These are phyloP conservation scores for Talaromyces rugulosus DNA, from an alignment of 2,329 filamentous ascomycete genomes.

Conservation along the genomic window DNA sequence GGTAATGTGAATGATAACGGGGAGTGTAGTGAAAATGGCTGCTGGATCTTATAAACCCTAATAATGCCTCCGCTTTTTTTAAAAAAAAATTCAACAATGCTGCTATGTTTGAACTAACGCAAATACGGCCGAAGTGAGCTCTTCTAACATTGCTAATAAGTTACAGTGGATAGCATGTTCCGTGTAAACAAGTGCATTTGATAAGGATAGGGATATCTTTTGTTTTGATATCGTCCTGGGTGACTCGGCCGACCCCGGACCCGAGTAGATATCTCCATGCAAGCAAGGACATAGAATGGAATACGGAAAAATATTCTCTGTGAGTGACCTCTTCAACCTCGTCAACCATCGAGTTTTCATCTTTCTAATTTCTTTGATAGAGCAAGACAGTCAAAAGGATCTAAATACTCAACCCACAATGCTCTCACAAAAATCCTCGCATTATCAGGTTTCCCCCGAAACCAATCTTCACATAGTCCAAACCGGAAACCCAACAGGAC, in stretches of 20 bases:
- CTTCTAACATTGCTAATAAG: neutral
- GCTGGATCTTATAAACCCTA: neutral
- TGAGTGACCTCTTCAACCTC: neutral
- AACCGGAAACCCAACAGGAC: neutral
- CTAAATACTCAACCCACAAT: neutral
- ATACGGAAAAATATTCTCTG: neutral
- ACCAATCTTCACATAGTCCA: constrained; percentile 1
- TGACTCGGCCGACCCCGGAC: neutral
- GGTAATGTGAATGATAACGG: neutral
- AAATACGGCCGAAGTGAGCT: neutral
- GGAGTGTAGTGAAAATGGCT: neutral
- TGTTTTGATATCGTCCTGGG: neutral
- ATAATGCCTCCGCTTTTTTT: neutral
- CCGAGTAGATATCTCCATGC: neutral
- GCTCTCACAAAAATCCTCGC: neutral
- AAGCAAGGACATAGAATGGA: neutral
- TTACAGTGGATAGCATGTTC: neutral
- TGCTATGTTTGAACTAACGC: neutral
- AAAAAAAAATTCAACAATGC: neutral
- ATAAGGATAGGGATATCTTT: constrained; percentile 1
- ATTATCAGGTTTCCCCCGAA: constrained; percentile 1
- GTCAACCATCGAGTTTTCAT: neutral
- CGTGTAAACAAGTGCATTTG: neutral
- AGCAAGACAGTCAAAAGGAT: neutral
- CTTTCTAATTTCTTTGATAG: neutral